These are phyloP conservation scores for Sporopachydermia quercuum DNA, from an alignment of 805 yeast genomes.

Conservation along the genomic window DNA sequence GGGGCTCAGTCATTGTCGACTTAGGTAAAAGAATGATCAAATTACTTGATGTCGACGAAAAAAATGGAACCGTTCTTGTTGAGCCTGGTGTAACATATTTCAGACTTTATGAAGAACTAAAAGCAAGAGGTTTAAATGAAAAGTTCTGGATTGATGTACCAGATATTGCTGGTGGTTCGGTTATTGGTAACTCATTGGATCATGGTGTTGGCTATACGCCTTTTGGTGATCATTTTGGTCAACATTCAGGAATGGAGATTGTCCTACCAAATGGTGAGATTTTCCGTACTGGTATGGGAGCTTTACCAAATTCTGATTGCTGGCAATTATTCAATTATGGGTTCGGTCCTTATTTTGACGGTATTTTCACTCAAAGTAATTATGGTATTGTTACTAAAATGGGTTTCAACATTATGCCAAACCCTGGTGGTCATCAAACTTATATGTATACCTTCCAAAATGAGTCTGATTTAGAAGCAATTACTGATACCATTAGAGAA, in stretches of 20 bases:
- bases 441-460: not conserved
- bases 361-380: not conserved
- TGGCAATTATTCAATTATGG: not conserved
- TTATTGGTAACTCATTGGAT: not conserved
- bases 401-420: not conserved
- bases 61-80: not conserved
- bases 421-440: not conserved
- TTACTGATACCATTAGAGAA: not conserved
- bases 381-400: not conserved
- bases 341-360: not conserved
- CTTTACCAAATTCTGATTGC: conserved; percentile 1
- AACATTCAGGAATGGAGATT: not conserved
- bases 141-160: not conserved
- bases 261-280: not conserved
- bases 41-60: not conserved
- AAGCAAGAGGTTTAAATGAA: not conserved
- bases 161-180: not conserved
- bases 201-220: not conserved
- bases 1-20: not conserved
- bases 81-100: conserved; percentile 1
- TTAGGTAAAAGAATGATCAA: not conserved
- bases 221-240: not conserved
- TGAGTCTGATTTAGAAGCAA: not conserved
- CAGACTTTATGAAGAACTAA: conserved; percentile 1
- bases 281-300: not conserved